Conservation (phyloP, 2,329 filamentous ascomycete species). For the Arachnomyces sp. region DNA sequence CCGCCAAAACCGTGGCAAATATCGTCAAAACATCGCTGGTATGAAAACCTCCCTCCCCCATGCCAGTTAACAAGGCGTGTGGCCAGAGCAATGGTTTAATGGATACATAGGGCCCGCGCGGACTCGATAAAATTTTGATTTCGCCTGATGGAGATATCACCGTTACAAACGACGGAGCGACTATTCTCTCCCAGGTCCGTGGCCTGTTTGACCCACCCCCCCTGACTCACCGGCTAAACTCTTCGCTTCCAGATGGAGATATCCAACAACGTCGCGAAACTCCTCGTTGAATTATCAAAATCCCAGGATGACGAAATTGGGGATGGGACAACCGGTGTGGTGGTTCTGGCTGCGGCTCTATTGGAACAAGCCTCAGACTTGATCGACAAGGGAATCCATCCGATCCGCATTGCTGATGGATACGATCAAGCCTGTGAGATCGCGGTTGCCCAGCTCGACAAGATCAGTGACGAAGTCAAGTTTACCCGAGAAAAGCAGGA, state of each 20-base stretch:
- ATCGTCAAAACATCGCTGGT: slow-evolving; percentile 93
- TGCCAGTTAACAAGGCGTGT: not conserved
- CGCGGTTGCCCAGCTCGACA: slow-evolving; percentile 83
- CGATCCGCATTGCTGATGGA: slow-evolving; percentile 94
- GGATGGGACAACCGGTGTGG: slow-evolving; percentile 94
- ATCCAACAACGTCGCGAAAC: slow-evolving; percentile 93
- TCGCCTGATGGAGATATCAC: slow-evolving; percentile 98
- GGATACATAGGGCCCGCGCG: slow-evolving; percentile 63
- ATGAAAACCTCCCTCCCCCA: slow-evolving; percentile 19
- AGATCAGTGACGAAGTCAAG: slow-evolving; percentile 81
- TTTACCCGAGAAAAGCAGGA: slow-evolving; percentile 72
- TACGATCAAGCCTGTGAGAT: slow-evolving; percentile 98
- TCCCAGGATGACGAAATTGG: slow-evolving; percentile 99
- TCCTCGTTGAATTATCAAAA: slow-evolving; percentile 93
- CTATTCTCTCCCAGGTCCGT: slow-evolving; percentile 69
- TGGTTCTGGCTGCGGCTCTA: slow-evolving; percentile 87
- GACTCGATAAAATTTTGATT: slow-evolving; percentile 98
- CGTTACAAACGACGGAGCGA: slow-evolving; percentile 97
- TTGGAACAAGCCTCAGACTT: slow-evolving; percentile 94
- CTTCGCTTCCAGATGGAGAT: slow-evolving; percentile 72
- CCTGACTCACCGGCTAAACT: slow-evolving; percentile 1
- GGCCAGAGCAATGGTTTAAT: slow-evolving; percentile 3
- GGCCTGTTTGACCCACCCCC: slow-evolving; percentile 7
- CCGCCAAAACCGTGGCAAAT: slow-evolving; percentile 89
- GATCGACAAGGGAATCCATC: slow-evolving; percentile 99